A percentile compares a stretch with the other conserved stretches of the same genome.
These are phyloP conservation scores for Graphilbum ipis-grandicollis DNA, from an alignment of 2,329 filamentous ascomycete genomes.

Conservation along the genomic window DNA sequence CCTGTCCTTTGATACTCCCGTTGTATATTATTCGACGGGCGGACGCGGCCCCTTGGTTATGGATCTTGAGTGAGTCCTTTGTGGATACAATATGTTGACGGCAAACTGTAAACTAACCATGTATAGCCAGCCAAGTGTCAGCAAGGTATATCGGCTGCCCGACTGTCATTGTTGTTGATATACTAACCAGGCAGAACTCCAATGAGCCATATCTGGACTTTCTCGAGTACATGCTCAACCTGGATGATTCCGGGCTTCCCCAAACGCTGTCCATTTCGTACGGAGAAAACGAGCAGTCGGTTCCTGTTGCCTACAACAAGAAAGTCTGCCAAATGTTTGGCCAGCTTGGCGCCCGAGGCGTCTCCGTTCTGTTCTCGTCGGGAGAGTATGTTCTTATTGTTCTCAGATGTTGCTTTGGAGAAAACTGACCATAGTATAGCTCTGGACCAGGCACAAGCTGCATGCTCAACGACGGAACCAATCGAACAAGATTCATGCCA, in stretches of 20 bases:
- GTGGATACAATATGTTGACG: no score
- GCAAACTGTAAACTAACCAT: background rate
- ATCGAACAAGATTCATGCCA: slow-evolving; percentile 37
- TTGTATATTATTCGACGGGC: slow-evolving; percentile 26
- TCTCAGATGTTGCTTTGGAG: no score
- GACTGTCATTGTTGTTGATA: no score
- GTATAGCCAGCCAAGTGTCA: background rate
- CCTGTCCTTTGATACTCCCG: slow-evolving; percentile 23
- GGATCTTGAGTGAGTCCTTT: slow-evolving; percentile 8
- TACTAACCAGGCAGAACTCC: slow-evolving; percentile 7
- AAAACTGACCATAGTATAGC: background rate
- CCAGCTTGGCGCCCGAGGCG: slow-evolving; percentile 32
- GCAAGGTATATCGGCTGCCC: background rate
- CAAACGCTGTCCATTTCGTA: slow-evolving; percentile 43
- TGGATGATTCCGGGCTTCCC: slow-evolving; percentile 26
- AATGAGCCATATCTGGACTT: slow-evolving; percentile 43
- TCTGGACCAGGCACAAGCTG: slow-evolving; percentile 28
- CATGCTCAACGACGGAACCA: slow-evolving; percentile 38
- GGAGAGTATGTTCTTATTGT: slow-evolving; percentile 25
- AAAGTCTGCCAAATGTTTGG: slow-evolving; percentile 35
- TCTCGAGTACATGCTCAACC: slow-evolving; percentile 28
- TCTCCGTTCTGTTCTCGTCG: slow-evolving; percentile 29
- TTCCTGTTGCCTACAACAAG: slow-evolving; percentile 30
- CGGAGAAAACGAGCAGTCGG: slow-evolving; percentile 36
- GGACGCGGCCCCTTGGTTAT: slow-evolving; percentile 19